Conservation (phyloP, 2,329 filamentous ascomycete genomes). For the Lasiodiplodia sp. region DNA sequence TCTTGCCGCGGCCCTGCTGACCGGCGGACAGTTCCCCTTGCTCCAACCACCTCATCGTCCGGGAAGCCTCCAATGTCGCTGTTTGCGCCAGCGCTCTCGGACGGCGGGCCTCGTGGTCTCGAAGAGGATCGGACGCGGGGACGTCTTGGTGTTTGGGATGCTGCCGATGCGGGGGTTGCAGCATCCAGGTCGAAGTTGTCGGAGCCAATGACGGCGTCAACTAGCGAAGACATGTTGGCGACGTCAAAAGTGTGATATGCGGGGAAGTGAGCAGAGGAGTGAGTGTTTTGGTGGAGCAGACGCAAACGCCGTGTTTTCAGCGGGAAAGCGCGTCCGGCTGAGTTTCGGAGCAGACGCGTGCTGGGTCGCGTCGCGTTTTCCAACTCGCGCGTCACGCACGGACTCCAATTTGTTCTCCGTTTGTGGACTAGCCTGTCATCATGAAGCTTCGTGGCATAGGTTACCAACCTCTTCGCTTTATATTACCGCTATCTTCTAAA, state of each 20-base stretch:
- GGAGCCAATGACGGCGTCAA: conserved; percentile 59
- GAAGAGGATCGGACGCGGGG: conserved; percentile 59
- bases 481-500: neutral
- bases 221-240: conserved; percentile 57
- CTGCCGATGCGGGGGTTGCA: conserved; percentile 47
- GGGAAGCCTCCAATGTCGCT: conserved; percentile 67
- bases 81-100: conserved; percentile 58
- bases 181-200: conserved; percentile 46
- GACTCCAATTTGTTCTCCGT: neutral
- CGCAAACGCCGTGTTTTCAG: conserved; percentile 21
- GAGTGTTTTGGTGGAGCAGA: conserved; percentile 19
- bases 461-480: neutral
- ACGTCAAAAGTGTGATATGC: neutral
- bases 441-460: neutral
- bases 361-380: conserved; percentile 15
- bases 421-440: neutral
- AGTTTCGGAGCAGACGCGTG: conserved; percentile 17
- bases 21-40: conserved; percentile 57
- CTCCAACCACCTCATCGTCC: conserved; percentile 68
- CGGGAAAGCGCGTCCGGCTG: conserved; percentile 9
- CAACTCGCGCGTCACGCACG: neutral
- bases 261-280: neutral
- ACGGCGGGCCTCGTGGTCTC: conserved; percentile 60
- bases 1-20: conserved; percentile 58
- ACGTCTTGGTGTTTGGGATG: conserved; percentile 45